Conservation (phyloP, 805 yeast species). For the Spathaspora hagerdaliae region DNA sequence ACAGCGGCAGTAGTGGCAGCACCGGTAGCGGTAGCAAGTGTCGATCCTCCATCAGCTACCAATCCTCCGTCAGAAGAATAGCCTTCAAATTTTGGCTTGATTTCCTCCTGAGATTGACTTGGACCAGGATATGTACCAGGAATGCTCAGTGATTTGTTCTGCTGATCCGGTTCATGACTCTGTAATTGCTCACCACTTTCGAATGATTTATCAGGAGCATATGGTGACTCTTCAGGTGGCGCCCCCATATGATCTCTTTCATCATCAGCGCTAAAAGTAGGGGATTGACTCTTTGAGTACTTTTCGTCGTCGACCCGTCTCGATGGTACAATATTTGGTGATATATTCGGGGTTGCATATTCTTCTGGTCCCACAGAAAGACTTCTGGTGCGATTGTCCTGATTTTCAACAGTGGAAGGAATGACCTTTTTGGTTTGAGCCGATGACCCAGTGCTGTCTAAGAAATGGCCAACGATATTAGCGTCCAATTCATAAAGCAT, state of each 20-base stretch:
- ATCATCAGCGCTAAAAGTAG: not conserved
- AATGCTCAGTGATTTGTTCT: slow-evolving; percentile 24
- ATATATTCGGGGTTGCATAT: slow-evolving; percentile 25
- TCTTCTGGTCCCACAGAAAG: slow-evolving; percentile 33
- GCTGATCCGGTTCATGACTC: slow-evolving; percentile 24
- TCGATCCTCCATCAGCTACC: not conserved
- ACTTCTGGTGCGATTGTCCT: slow-evolving; percentile 20
- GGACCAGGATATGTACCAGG: not conserved
- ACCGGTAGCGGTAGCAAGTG: slow-evolving; percentile 1
- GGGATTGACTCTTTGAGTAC: not conserved
- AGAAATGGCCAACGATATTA: slow-evolving; percentile 32
- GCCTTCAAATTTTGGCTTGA: not conserved
- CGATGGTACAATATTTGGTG: slow-evolving; percentile 10
- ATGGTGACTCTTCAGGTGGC: too few relatives aligned
- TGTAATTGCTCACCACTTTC: not conserved
- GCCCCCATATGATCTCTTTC: too few relatives aligned
- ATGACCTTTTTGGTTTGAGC: not conserved
- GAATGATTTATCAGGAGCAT: too few relatives aligned
- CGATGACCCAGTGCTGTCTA: slow-evolving; percentile 12
- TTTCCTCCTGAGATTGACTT: not conserved
- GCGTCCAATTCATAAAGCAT: slow-evolving; percentile 63
- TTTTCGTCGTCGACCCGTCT: not conserved
- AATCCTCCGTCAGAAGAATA: not conserved
- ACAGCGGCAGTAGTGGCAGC: slow-evolving; percentile 3
- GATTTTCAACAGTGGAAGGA: not conserved